These are phyloP conservation scores for Bolboschoenoplectus hybrid DNA, from an alignment of 202 grass and related monocot genomes.

Conservation along the genomic window DNA sequence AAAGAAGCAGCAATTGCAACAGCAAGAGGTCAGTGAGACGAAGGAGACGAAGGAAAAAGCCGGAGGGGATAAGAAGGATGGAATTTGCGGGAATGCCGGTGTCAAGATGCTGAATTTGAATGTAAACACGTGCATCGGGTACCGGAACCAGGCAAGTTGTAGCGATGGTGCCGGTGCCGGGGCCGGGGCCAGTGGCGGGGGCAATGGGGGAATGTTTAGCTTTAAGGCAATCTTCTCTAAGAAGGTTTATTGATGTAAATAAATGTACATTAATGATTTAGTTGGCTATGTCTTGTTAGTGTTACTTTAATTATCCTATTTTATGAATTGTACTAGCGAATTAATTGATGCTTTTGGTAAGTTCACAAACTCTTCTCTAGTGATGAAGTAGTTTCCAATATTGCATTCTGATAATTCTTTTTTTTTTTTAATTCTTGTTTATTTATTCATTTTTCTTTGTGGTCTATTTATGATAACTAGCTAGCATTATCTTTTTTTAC, in stretches of 20 bases:
- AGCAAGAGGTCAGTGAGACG: background rate
- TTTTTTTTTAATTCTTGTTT: background rate
- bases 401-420: background rate
- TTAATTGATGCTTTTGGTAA: constrained; percentile 18
- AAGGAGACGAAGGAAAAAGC: constrained; percentile 36
- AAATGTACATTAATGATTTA: constrained; percentile 37
- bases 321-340: constrained; percentile 27
- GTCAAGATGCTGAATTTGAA: constrained; percentile 37
- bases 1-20: constrained; percentile 63
- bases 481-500: background rate
- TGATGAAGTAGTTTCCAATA: background rate
- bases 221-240: constrained; percentile 91
- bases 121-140: constrained; percentile 42
- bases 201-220: constrained; percentile 59
- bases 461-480: background rate
- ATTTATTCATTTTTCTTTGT: background rate
- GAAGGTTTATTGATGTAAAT: constrained; percentile 80
- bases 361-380: background rate
- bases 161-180: constrained; percentile 43
- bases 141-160: constrained; percentile 50
- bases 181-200: constrained; percentile 43
- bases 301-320: background rate
- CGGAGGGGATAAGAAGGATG: background rate
- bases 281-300: constrained; percentile 32
- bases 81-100: background rate